These are phyloP conservation scores for Hibiscus mutabilis DNA, from an alignment of 345 rosid genomes.

Conservation along the genomic window DNA sequence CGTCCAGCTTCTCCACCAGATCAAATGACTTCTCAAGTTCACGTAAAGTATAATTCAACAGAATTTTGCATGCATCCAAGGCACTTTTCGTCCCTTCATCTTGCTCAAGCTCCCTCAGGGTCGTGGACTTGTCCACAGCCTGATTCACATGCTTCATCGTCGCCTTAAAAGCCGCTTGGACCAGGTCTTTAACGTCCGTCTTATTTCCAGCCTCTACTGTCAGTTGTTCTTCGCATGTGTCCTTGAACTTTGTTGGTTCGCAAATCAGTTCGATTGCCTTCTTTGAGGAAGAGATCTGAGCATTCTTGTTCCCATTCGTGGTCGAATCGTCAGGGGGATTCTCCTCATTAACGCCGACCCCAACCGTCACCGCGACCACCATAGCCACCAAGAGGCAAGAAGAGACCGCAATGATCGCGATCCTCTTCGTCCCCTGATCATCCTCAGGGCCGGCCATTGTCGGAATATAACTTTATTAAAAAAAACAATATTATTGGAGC, in stretches of 20 bases:
- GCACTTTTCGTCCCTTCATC: slow-evolving; percentile 50
- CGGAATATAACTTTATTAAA: neutral
- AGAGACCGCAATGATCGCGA: slow-evolving; percentile 34
- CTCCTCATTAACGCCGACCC: slow-evolving; percentile 20
- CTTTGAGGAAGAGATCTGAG: slow-evolving; percentile 30
- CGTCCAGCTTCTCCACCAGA: slow-evolving; percentile 31
- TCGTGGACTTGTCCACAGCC: slow-evolving; percentile 41
- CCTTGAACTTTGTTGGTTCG: slow-evolving; percentile 48
- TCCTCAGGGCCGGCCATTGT: neutral
- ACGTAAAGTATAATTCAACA: slow-evolving; percentile 41
- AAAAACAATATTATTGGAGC: neutral
- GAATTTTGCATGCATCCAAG: slow-evolving; percentile 45
- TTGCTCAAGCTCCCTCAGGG: slow-evolving; percentile 40
- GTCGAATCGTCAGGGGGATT: neutral
- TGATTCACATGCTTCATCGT: slow-evolving; percentile 30
- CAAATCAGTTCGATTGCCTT: slow-evolving; percentile 63
- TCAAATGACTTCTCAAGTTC: slow-evolving; percentile 45
- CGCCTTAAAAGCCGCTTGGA: slow-evolving; percentile 37
- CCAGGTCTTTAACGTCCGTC: slow-evolving; percentile 57
- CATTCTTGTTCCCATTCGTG: neutral
- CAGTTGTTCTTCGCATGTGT: slow-evolving; percentile 46
- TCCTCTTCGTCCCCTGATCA: slow-evolving; percentile 33
- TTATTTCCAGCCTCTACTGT: slow-evolving; percentile 26
- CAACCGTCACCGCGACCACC: slow-evolving; percentile 47
- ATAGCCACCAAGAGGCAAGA: slow-evolving; percentile 43